A percentile compares a stretch with the other conserved stretches of the same genome.
phyloP scores from a whole-genome alignment of 2,329 filamentous ascomycete genomes.

The Ampelomyces quisqualis region DNA sequence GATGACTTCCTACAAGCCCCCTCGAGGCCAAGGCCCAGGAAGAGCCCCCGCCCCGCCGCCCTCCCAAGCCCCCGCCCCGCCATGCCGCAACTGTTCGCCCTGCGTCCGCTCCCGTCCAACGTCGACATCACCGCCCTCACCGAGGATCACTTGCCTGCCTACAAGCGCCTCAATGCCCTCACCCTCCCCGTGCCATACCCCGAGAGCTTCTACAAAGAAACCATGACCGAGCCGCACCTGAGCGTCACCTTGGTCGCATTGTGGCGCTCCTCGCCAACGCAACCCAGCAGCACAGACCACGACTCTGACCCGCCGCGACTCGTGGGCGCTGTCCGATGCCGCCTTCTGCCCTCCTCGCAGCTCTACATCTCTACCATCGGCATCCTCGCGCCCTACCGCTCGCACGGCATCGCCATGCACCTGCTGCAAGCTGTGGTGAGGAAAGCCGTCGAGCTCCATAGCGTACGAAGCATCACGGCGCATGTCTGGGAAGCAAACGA shows the following conservation, averaged over 20 bases:
- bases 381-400: slow-evolving; percentile 60
- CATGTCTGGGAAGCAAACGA: slow-evolving; percentile 66
- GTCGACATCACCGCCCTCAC: slow-evolving; percentile 56
- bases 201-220: slow-evolving; percentile 61
- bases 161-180: slow-evolving; percentile 59
- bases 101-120: slow-evolving; percentile 48
- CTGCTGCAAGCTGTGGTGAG: slow-evolving; percentile 51
- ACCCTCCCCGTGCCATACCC: slow-evolving; percentile 64
- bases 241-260: slow-evolving; percentile 61
- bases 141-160: slow-evolving; percentile 55
- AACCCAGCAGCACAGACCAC: neutral
- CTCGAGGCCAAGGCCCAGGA: slow-evolving; percentile 26
- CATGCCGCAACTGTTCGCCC: slow-evolving; percentile 24
- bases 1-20: slow-evolving; percentile 30
- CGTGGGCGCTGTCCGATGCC: slow-evolving; percentile 52
- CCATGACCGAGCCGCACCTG: slow-evolving; percentile 55
- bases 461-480: slow-evolving; percentile 56
- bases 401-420: slow-evolving; percentile 58
- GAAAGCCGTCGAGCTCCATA: slow-evolving; percentile 54
- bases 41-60: slow-evolving; percentile 22
- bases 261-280: slow-evolving; percentile 48
- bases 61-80: slow-evolving; percentile 9
- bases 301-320: slow-evolving; percentile 37
- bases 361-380: slow-evolving; percentile 64
- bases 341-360: slow-evolving; percentile 44